Percentiles rank a stretch among this genome's conserved stretches.
Evolutionary conservation across 257 asterid genomes (phyloP).

Genomic region (Knoxia roxburghii): DNA sequence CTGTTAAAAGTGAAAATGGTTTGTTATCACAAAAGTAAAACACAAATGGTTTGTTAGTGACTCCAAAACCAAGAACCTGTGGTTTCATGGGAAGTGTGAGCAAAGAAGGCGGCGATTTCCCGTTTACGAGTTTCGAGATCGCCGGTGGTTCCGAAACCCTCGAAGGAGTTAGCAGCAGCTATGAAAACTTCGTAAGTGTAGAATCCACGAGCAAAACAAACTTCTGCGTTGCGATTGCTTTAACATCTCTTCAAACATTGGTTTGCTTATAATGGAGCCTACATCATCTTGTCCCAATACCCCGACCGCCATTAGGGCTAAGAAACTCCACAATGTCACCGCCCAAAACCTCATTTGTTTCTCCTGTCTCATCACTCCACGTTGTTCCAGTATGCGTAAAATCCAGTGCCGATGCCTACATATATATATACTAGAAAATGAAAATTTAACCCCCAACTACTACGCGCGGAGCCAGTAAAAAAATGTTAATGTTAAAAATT

Average conservation of each 20-base stretch:
- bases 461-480: too few species aligned
- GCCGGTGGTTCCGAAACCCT: constrained; percentile 28
- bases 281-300: constrained; percentile 22
- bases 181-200: constrained; percentile 32
- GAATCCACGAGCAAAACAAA: constrained; percentile 23
- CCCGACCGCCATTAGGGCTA: constrained; percentile 10
- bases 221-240: constrained; percentile 27
- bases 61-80: constrained; percentile 7
- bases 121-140: constrained; percentile 22
- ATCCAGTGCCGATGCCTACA: too few species aligned
- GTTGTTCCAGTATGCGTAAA: too few species aligned
- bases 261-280: constrained; percentile 16
- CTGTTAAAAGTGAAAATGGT: too few species aligned
- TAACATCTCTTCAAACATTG: constrained; percentile 19
- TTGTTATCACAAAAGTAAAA: too few species aligned
- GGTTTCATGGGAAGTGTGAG: constrained; percentile 34
- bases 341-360: constrained; percentile 12
- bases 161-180: constrained; percentile 25
- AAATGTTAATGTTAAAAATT: too few species aligned
- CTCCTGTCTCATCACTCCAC: too few species aligned
- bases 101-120: constrained; percentile 33
- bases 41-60: too few species aligned
- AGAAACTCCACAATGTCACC: constrained; percentile 6
- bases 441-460: too few species aligned
- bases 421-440: too few species aligned